Evolutionary conservation across 345 rosid species (phyloP).

Genomic region (Durio zibethinus): DNA sequence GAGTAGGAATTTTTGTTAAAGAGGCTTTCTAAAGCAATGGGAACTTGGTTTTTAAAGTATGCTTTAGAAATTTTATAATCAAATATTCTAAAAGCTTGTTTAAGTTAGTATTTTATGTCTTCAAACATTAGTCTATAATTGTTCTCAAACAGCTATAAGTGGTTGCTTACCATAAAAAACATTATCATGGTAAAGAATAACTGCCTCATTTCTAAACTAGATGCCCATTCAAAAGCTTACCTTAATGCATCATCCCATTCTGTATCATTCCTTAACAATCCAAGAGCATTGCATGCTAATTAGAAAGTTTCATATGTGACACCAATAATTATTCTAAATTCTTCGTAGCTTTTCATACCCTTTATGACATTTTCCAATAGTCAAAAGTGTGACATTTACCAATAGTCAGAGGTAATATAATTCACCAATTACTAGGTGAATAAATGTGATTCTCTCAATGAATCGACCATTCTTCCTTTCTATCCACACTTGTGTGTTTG

Average conservation of each 20-base stretch:
- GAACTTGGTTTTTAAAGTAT: no score
- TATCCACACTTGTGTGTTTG: background rate
- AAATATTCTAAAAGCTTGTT: no score
- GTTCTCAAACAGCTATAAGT: background rate
- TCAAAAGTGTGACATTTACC: background rate
- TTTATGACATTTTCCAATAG: no score
- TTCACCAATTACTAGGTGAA: background rate
- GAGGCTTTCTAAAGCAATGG: no score
- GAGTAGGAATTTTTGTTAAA: no score
- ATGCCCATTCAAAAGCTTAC: background rate
- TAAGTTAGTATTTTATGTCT: background rate
- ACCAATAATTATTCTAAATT: background rate
- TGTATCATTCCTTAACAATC: background rate
- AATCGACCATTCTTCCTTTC: background rate
- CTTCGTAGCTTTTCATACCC: background rate
- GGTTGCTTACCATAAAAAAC: background rate
- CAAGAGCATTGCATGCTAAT: background rate
- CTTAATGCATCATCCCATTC: background rate
- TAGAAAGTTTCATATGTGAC: background rate
- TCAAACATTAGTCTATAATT: background rate
- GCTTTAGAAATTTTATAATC: no score
- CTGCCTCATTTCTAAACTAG: background rate
- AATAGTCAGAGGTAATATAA: background rate
- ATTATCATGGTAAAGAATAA: background rate
- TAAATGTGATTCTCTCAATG: background rate